Base-by-base conservation (phyloP, 495 filamentous ascomycete genomes). In the Stereocaulon alpinum region DNA sequence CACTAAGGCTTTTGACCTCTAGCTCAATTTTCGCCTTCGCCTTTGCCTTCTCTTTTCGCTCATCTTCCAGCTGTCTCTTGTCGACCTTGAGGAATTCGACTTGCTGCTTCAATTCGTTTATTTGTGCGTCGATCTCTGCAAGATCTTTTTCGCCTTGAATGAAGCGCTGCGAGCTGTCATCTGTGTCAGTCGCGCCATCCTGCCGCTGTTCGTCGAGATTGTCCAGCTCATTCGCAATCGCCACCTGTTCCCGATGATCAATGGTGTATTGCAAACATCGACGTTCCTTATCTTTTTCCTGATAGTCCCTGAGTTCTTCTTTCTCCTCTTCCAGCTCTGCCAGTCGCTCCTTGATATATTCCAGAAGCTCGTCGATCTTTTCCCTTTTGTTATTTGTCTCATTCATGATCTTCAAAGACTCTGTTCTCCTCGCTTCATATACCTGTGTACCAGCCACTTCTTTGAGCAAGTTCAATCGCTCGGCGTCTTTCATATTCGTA, bases 401-500 rank as follows among this genome's bases (percentile, higher is more conserved):
- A 51, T 83, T 80, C 91, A 99, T 96, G 67, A 99, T 96, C 72
- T 94, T 95, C 61, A 96, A 73, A 34, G 88, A 93, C 70, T 97
- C 91, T 20, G 86, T 77, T 52, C 94, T 79, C 56, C 91, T 83
- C 41, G 89, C 86, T 71, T 99, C 93, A 71, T 99, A 99, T 29
- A 95, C 89, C 67, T 96, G 89, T 5, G 93, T 97, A 47, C 93
- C 93, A 2, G 93, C 94, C 22, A 99, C 94, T 66, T 99, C 92
- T 71, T 99, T 99, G 56, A 99, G 74, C 30, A 99, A 74, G 53
- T 85, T 89, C 61, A 99, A 69, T 55, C 93, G 80, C 66, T 95
- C 91, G 1, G 82, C 80, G 67, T 99, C 93, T 70, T 95, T 95
- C 94, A 96, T 97, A 67, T 96, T 99, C 22, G 93, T 99, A 64